Base-by-base conservation (phyloP, 805 yeast genomes). In the Myxozyma udenii region DNA sequence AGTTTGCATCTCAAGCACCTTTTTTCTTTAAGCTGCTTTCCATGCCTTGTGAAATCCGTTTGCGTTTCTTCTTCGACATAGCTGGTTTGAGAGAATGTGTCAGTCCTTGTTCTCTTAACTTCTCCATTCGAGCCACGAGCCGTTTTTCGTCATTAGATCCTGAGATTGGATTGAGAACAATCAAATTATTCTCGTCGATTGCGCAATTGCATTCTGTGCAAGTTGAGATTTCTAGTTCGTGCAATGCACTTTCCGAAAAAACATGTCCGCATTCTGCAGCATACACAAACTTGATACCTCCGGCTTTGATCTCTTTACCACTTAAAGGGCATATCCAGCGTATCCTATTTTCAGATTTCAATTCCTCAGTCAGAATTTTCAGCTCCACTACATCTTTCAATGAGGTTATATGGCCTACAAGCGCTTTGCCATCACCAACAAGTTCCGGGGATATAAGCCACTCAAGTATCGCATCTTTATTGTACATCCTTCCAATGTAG, bases 401-500 rank as follows among this genome's bases (percentile, higher is more conserved):
- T 3, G 66, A 62, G 21, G 53, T 65, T 16, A 79, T 69, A 57
- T 75, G 76, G 2, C 59, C 46, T 6, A 67, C 63, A 32, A 65
- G 47, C 3, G 51, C 47, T 23, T 55, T 61, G 50, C 64, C 72
- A 25, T 57, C 62, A 16, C 49, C 60, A 46, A 66, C 59, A 28
- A 61, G 60, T 25, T 68, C 70, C 25, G 66, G 65, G 11, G 71
- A 68, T 2, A 85, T 57, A 3, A 88, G 63, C 63, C 75, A 73
- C 60, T 83, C 83, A 4, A 88, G 62, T 0, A 85, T 64, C 25
- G 81, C 67, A 51, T 81, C 85, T 55, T 85, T 85, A 57, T 83
- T 78, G 66, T 76, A 85, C 3, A 88, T 62, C 26, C 71, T 64
- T 0, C 96, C 96, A 44, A 69, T 69, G 63, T 73, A 82, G 66